phyloP scores from a whole-genome alignment of 2,329 filamentous ascomycete species.

The Aspergillus fructus region DNA sequence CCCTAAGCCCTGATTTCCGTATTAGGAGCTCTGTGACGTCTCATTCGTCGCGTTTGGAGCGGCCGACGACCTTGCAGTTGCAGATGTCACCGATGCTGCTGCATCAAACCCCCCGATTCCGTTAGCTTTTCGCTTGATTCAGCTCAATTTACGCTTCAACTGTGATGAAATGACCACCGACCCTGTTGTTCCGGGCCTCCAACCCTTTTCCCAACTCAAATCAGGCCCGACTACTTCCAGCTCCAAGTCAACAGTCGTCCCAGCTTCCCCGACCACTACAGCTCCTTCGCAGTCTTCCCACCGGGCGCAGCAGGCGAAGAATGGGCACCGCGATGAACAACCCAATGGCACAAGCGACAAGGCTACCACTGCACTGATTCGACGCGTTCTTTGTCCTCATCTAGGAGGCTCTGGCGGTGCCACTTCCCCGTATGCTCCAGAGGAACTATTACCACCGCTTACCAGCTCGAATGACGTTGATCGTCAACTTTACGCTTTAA shows the following conservation, averaged over 20 bases:
- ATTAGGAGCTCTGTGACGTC: slow-evolving; percentile 15
- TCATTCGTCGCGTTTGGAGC: slow-evolving; percentile 4
- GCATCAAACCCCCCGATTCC: background rate
- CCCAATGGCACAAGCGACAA: slow-evolving; percentile 66
- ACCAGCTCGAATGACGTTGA: slow-evolving; percentile 95
- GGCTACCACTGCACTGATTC: slow-evolving; percentile 77
- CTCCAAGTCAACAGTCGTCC: slow-evolving; percentile 34
- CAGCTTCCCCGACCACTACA: slow-evolving; percentile 26
- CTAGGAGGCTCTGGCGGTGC: slow-evolving; percentile 41
- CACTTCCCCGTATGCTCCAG: slow-evolving; percentile 64
- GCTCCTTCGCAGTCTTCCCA: slow-evolving; percentile 32
- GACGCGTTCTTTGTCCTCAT: slow-evolving; percentile 78
- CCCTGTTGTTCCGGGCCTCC: slow-evolving; percentile 36
- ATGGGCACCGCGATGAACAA: slow-evolving; percentile 38
- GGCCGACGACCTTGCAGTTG: slow-evolving; percentile 4
- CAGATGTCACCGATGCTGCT: slow-evolving; percentile 3
- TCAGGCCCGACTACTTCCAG: slow-evolving; percentile 36
- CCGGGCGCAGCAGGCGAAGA: slow-evolving; percentile 27
- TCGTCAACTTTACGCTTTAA: slow-evolving; percentile 85
- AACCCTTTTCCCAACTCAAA: slow-evolving; percentile 41
- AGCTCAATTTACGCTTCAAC: background rate
- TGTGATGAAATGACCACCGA: slow-evolving; percentile 43
- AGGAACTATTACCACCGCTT: slow-evolving; percentile 82
- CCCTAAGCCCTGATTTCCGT: slow-evolving; percentile 34
- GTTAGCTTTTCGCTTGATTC: background rate